A percentile compares a stretch with the other conserved stretches of the same genome.
These are phyloP conservation scores for Colletotrichum navitas DNA, from an alignment of 2,329 filamentous ascomycete species.

Conservation along the genomic window DNA sequence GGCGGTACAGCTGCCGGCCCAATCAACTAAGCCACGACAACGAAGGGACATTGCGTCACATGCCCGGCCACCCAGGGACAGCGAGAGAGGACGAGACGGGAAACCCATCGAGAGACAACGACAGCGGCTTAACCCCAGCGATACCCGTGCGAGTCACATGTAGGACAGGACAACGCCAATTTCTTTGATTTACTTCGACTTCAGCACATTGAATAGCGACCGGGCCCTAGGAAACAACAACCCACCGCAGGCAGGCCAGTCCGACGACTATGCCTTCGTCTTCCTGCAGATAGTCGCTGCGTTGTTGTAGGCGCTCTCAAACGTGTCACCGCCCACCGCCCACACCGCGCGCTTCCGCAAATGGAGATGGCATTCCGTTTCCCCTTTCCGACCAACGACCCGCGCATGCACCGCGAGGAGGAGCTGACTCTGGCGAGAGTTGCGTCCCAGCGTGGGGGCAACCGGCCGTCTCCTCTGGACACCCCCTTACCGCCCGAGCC, in stretches of 20 bases:
- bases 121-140: not conserved
- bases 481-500: conserved; percentile 34
- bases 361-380: conserved; percentile 56
- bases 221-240: not conserved
- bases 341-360: conserved; percentile 8
- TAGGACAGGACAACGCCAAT: not conserved
- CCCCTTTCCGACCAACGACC: conserved; percentile 50
- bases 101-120: conserved; percentile 11
- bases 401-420: conserved; percentile 53
- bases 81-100: conserved; percentile 6
- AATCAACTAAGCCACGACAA: conserved; percentile 32
- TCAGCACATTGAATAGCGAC: not conserved
- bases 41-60: conserved; percentile 44
- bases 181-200: not conserved
- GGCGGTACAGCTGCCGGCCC: conserved; percentile 18
- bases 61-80: conserved; percentile 37
- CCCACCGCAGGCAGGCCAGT: not conserved
- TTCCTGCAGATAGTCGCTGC: conserved; percentile 28
- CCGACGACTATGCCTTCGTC: conserved; percentile 30
- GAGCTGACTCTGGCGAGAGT: conserved; percentile 52
- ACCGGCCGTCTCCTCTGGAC: conserved; percentile 41
- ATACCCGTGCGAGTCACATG: conserved; percentile 35
- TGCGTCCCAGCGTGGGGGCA: conserved; percentile 48
- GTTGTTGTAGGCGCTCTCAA: conserved; percentile 19
- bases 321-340: conserved; percentile 15